Evolutionary conservation across 495 filamentous ascomycete species (phyloP), one percentile per base, ranked within the genome.

Genomic region (Daldinia grandis): DNA sequence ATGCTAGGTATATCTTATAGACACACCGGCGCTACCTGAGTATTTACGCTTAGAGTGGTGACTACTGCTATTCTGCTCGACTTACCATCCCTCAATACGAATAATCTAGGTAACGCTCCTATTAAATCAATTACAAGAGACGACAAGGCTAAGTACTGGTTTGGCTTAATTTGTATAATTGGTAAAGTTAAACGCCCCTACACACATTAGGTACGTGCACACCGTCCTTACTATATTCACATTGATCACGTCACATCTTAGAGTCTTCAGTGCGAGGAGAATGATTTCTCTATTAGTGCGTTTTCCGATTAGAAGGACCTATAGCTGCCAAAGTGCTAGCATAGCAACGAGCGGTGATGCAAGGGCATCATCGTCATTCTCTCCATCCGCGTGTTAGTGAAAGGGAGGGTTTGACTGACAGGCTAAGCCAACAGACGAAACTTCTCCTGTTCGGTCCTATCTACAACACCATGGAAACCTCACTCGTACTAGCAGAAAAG

Each of bases 331-430:
- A 38, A 50, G 33, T 51, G 56, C 55, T 37, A 55, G 57, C 59
- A 31, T 57, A 65, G 68, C 68, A 70, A 70, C 59, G 68, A 70
- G 62, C 68, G 61, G 62, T 58, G 53, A 38, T 63, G 50, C 15
- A 30, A 40, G 63, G 33, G 10, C 31, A 38, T 51, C 17, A 53
- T 53, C 59, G 38, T 58, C 54, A 21, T 31, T 17, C 30, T 30
- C 24, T 66, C 31, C 54, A 9, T 64, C 38, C 47, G 51, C 19
- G 51, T 57, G n/a, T 42, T 44, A 40, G n/a, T 59, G 25, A 55
- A 10, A 33, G 12, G 7, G 28, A 35, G 49, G 49, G 5, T 3
- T 30, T 27, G 49, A n/a, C n/a, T 19, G 47, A 19, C 47, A 21
- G 10, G 49, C 25, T 53, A n/a, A 12, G 49, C 49, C 6, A 4